phyloP scores from a whole-genome alignment of 306 rosid genomes.

The Abrus precatorius region DNA sequence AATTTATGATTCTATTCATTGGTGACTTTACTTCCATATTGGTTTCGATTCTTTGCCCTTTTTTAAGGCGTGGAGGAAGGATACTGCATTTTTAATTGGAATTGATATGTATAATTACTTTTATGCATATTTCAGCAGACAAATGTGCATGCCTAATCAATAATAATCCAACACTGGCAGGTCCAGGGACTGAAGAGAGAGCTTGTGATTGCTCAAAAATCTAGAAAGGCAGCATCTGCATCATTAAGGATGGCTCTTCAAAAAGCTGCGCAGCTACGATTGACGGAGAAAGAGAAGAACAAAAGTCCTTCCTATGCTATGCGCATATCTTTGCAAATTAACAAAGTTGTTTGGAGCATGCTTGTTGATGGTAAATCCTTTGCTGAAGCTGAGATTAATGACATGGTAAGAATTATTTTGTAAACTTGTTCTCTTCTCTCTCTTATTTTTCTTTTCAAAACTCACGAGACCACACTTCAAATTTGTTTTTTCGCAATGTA shows the following conservation, averaged over 20 bases:
- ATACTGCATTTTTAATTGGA: slow-evolving; percentile 22
- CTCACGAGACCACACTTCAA: slow-evolving; percentile 3
- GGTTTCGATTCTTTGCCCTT: slow-evolving; percentile 28
- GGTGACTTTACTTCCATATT: slow-evolving; percentile 27
- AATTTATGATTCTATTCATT: slow-evolving; percentile 10
- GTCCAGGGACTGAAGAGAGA: slow-evolving; percentile 91
- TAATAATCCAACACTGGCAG: slow-evolving; percentile 59
- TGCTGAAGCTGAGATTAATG: slow-evolving; percentile 98
- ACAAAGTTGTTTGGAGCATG: slow-evolving; percentile 98
- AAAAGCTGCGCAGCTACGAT: slow-evolving; percentile 88
- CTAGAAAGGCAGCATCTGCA: slow-evolving; percentile 86
- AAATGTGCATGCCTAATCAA: slow-evolving; percentile 37
- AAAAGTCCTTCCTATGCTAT: slow-evolving; percentile 98
- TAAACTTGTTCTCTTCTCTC: slow-evolving; percentile 22
- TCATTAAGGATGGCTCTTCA: slow-evolving; percentile 87
- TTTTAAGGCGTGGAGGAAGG: slow-evolving; percentile 7
- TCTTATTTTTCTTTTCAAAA: slow-evolving; percentile 31
- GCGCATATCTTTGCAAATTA: slow-evolving; percentile 94
- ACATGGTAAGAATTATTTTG: slow-evolving; percentile 76
- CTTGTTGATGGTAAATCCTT: slow-evolving; percentile 98
- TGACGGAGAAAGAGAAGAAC: slow-evolving; percentile 95
- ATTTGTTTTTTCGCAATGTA: slow-evolving; percentile 17
- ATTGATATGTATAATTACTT: slow-evolving; percentile 32
- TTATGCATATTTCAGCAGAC: slow-evolving; percentile 37
- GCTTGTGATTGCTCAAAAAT: slow-evolving; percentile 79